Conservation (phyloP, 257 asterid genomes). For the Penstemon davidsonii region DNA sequence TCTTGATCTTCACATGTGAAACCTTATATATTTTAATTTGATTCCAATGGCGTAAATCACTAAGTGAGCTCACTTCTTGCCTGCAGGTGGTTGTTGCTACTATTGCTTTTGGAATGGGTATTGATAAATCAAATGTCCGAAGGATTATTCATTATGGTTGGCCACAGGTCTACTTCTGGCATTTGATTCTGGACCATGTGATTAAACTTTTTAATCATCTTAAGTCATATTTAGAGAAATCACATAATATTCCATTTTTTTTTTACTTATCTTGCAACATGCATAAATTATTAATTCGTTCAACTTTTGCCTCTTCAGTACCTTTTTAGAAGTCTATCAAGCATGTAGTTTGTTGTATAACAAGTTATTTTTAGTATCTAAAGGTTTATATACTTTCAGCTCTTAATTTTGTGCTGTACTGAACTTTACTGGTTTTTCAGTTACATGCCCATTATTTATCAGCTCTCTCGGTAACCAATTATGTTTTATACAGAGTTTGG, state of each 20-base stretch:
- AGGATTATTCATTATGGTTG: conserved; percentile 85
- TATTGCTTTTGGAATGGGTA: conserved; percentile 90
- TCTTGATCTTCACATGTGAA: conserved; percentile 3
- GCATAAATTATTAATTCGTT: background rate
- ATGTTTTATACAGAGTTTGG: conserved; percentile 55
- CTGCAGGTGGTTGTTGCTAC: conserved; percentile 87
- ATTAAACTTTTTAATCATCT: conserved; percentile 1
- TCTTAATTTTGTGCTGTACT: background rate
- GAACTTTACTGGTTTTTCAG: conserved; percentile 10
- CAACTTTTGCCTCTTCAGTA: conserved; percentile 5
- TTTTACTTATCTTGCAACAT: conserved; percentile 11
- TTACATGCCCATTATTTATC: background rate
- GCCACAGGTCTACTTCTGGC: conserved; percentile 67
- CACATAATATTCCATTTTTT: background rate
- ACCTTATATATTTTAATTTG: conserved; percentile 18
- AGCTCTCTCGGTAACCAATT: conserved; percentile 17
- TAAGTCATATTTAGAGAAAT: conserved; percentile 11
- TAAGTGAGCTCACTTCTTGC: conserved; percentile 15
- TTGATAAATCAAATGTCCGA: conserved; percentile 71
- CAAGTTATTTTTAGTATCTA: conserved; percentile 1
- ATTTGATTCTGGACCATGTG: background rate
- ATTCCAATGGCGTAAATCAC: conserved; percentile 7
- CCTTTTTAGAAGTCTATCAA: conserved; percentile 7
- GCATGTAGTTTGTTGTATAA: conserved; percentile 16
- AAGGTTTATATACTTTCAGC: background rate